Conservation (phyloP, 108 stramenopile genomes). For the Skeletonema marinoi region DNA sequence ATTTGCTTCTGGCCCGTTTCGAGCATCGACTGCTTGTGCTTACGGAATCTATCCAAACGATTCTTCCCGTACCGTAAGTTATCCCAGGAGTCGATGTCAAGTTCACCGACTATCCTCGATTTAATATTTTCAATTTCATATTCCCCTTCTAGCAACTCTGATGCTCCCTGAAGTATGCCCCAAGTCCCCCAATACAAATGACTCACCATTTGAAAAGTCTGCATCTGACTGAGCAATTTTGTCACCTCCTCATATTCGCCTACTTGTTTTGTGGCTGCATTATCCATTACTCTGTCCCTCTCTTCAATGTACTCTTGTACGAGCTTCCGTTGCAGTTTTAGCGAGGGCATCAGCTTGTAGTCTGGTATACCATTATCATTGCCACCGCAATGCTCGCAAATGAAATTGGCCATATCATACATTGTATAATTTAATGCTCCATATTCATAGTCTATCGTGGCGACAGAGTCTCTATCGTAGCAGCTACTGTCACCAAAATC, state of each 20-base stretch:
- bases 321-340: constrained; percentile 48
- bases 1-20: background rate
- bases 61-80: constrained; percentile 41
- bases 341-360: constrained; percentile 54
- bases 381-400: constrained; percentile 87
- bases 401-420: constrained; percentile 91
- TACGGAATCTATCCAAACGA: constrained; percentile 22
- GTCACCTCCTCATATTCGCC: constrained; percentile 8
- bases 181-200: constrained; percentile 87
- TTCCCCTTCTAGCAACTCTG: constrained; percentile 61
- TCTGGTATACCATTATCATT: constrained; percentile 64
- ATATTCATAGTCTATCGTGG: constrained; percentile 90
- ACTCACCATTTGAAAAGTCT: constrained; percentile 73
- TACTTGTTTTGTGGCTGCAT: background rate
- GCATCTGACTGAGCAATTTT: constrained; percentile 47
- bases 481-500: background rate
- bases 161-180: constrained; percentile 80
- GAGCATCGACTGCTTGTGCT: background rate
- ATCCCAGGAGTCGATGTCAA: constrained; percentile 21
- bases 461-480: constrained; percentile 34
- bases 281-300: constrained; percentile 19
- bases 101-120: constrained; percentile 11
- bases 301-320: constrained; percentile 50
- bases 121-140: constrained; percentile 49
- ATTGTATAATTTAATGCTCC: constrained; percentile 72